Evolutionary conservation across 2,329 filamentous ascomycete genomes (phyloP), one percentile per base, ranked within the genome.

Genomic region (Trichoderma pleuroti): DNA sequence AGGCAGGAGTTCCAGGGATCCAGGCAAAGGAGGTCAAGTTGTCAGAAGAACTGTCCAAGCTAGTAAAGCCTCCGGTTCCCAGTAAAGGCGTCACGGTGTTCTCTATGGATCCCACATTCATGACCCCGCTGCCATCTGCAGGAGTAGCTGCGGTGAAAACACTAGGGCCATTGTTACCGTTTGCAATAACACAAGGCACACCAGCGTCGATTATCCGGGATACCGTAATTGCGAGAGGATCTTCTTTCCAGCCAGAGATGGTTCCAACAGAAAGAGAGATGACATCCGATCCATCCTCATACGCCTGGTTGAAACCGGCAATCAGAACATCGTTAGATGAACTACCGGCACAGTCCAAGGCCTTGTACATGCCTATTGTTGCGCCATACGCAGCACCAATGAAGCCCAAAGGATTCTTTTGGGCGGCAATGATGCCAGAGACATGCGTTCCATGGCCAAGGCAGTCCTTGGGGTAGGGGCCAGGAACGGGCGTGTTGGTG

Each of bases 381-480:
- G 78, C 81, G 60, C 78, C 79, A 5, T 81, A 81, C 3, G 80
- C 80, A 21, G 80, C 82, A 42, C 82, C 82, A 28, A 78, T 80
- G 71, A 82, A 82, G 42, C 79, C 77, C 30, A 79, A 76, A 0
- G 72, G 73, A 61, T 82, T 79, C 8, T 76, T 70, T 70, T 81
- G 78, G 3, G 83, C 83, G 10, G 81, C 83, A 49, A 86, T 80
- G 34, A 83, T 84, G 36, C 84, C 84, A 18, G 83, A 79, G 21
- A 82, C 81, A 66, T 83, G 81, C 0, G 84, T 84, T 2, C 83
- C 83, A 72, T 85, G 83, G 8, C 82, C 83, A 4, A 74, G 72
- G 64, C 81, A 81, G 63, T 80, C 81, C 3, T 60, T 36, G 5
- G 82, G 82, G 63, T 83, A 80, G 1, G 73, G 70, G 57, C 81